Base-by-base conservation (phyloP, 352 stramenopile species). In the Globisporangium yorkense region DNA sequence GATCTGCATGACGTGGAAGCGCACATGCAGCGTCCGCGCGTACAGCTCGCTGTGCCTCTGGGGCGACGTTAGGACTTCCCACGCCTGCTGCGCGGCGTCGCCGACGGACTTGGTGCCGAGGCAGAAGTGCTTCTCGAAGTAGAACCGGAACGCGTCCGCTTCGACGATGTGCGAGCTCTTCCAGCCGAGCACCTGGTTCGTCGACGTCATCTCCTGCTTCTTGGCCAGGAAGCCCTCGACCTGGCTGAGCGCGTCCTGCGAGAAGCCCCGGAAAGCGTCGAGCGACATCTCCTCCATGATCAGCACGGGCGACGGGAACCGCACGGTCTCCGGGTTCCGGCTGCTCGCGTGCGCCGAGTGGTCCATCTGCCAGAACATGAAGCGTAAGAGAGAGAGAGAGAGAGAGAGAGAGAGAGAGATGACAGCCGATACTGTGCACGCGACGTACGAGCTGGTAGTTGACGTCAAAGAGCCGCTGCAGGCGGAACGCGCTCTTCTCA, bases 231-330 rank as follows among this genome's bases (percentile, higher is more conserved):
- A 82, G 0, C 54, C 37, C 52, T 79, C 65, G 47, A 82, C 74
- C 45, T 71, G 76, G 15, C 57, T 55, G 49, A 73, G 62, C 13
- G 72, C 72, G 35, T 79, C 67, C 57, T 75, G 65, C 35, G 72
- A 61, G 24, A 77, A 82, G 35, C 73, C 68, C 40, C 56, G 63
- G 52, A 82, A 82, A 49, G 65, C 73, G 33, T 82, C 72, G 41
- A 75, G 66, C 40, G 70, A 77, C 72, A 82, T 82, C n/a, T 82
- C 72, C 56, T 82, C 70, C 72, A 82, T 82, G 44, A 82, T 75
- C 27, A 82, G 62, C 72, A 77, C 70, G 3, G 72, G 72, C 40
- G 70, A 72, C 16, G 51, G 58, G 31, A 64, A 61, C n/a, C 60
- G 66, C 33, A 67, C 63, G 15, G 71, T 63, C 49, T 69, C 51